A percentile compares a stretch with the other conserved stretches of the same genome.
phyloP scores from a whole-genome alignment of 345 rosid genomes.

The Eutrema japonicum region DNA sequence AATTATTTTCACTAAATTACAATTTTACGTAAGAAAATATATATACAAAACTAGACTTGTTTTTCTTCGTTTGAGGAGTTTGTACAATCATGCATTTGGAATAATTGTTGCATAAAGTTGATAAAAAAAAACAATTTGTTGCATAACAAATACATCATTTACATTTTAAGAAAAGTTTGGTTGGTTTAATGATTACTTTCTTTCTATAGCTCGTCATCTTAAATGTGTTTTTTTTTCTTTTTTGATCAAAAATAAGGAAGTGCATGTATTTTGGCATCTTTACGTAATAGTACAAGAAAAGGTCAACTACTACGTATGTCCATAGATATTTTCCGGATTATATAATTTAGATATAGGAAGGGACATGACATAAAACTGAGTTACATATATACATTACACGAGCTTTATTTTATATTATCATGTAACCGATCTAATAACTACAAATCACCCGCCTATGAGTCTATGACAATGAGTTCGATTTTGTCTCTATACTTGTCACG shows the following conservation, averaged over 20 bases:
- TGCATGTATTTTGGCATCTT: neutral
- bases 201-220: neutral
- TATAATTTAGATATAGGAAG: conserved; percentile 8
- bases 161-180: neutral
- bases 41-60: neutral
- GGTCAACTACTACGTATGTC: conserved; percentile 28
- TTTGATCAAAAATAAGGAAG: neutral
- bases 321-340: conserved; percentile 11
- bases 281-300: conserved; percentile 27
- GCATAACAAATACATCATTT: neutral
- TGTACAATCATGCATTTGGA: neutral
- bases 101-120: no score
- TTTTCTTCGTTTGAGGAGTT: neutral
- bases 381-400: neutral
- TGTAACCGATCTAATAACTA: conserved; percentile 16
- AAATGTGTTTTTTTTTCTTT: neutral
- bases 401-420: conserved; percentile 30
- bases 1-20: neutral
- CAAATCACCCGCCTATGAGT: conserved; percentile 12
- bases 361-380: conserved; percentile 30
- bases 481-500: conserved; percentile 17
- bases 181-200: neutral
- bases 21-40: neutral
- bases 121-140: no score
- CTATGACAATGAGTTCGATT: conserved; percentile 22